A percentile compares a stretch with the other conserved stretches of the same genome.
These are phyloP conservation scores for Gentiana straminea DNA, from an alignment of 257 asterid genomes.

Conservation along the genomic window DNA sequence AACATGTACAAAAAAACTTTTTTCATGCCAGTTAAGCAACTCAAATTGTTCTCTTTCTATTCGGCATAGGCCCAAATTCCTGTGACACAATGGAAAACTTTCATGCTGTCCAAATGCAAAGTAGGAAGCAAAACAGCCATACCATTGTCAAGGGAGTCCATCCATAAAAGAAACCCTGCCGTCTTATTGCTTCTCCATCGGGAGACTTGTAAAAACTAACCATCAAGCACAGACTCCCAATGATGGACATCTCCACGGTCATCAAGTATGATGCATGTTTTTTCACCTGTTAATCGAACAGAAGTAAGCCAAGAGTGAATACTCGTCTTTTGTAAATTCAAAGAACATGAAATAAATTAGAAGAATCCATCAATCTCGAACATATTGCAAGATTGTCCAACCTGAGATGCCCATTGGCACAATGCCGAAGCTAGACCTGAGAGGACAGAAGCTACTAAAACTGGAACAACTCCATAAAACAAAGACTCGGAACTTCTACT, in stretches of 20 bases:
- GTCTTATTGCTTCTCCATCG: constrained; percentile 69
- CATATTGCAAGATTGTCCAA: constrained; percentile 18
- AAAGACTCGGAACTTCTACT: constrained; percentile 58
- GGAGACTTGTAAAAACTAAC: constrained; percentile 86
- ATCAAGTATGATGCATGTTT: constrained; percentile 81
- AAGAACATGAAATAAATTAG: constrained; percentile 9
- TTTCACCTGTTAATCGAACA: constrained; percentile 52
- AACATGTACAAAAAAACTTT: too few species aligned
- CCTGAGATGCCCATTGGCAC: constrained; percentile 99
- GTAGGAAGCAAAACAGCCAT: constrained; percentile 16
- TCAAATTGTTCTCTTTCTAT: too few species aligned
- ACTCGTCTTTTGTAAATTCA: background rate
- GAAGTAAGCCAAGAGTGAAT: background rate
- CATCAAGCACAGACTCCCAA: constrained; percentile 87
- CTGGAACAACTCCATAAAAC: constrained; percentile 77
- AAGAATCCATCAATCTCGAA: background rate
- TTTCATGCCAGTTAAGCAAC: too few species aligned
- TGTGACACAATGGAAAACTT: background rate
- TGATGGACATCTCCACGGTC: constrained; percentile 95
- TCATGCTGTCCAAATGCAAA: background rate
- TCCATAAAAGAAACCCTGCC: constrained; percentile 75
- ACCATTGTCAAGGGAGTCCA: constrained; percentile 89
- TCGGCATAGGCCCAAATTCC: too few species aligned
- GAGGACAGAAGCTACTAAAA: constrained; percentile 84
- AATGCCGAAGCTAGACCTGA: constrained; percentile 96